phyloP scores from a whole-genome alignment of 768 basidiomycete species.

The Lactarius trivialis region DNA sequence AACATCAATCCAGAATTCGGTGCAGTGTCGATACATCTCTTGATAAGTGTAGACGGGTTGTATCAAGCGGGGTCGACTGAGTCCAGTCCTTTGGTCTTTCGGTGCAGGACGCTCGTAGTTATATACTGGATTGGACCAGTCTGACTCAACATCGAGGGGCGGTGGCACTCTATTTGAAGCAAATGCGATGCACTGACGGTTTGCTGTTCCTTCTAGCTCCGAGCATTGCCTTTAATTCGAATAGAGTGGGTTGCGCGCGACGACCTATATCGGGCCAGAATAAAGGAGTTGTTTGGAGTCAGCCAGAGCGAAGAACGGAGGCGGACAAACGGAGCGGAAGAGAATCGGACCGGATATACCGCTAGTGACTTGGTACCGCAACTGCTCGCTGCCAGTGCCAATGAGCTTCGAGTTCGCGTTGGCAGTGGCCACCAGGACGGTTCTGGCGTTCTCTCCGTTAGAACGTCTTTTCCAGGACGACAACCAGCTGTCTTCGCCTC shows the following conservation, averaged over 20 bases:
- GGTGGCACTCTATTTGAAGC: slow-evolving; percentile 2
- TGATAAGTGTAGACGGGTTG: neutral
- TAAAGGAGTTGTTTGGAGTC: neutral
- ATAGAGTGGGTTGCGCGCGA: neutral
- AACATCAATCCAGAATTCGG: neutral
- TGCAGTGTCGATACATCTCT: neutral
- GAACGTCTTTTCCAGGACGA: slow-evolving; percentile 53
- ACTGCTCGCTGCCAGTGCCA: neutral
- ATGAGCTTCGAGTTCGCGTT: slow-evolving; percentile 18
- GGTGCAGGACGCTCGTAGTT: neutral
- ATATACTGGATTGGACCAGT: neutral
- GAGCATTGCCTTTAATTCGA: neutral
- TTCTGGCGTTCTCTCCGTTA: slow-evolving; percentile 46
- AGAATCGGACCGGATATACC: neutral
- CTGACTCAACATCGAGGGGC: slow-evolving; percentile 5
- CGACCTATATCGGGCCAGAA: neutral
- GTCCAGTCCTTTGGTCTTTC: neutral
- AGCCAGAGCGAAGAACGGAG: neutral
- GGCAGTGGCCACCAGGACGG: slow-evolving; percentile 43
- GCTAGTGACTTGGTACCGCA: neutral
- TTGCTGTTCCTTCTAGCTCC: neutral
- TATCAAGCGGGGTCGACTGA: neutral
- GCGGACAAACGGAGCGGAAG: neutral
- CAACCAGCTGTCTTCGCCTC: slow-evolving; percentile 71
- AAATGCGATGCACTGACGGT: neutral